Evolutionary conservation across 495 filamentous ascomycete species (phyloP), one percentile per base, ranked within the genome.

Genomic region (Evansstolkia leycettana): DNA sequence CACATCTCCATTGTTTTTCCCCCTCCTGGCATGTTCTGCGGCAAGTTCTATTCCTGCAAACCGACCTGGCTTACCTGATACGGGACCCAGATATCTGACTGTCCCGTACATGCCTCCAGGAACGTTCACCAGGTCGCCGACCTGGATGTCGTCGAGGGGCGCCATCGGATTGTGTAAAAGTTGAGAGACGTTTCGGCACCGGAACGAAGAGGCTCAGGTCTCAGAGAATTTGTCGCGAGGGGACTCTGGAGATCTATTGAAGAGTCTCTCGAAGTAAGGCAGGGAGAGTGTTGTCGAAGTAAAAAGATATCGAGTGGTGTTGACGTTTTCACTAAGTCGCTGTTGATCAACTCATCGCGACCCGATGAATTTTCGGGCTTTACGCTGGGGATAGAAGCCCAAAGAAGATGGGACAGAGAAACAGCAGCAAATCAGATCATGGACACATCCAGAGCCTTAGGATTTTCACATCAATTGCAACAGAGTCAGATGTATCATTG

Each of bases 11-110:
- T 70, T 89, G 51, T 99, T 99, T 65, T 99, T 98, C 20, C 90
- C 90, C 49, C 83, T 73, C 23, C 67, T 55, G 29, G 89, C 79
- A 53, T 75, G 86, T 42, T 92, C 84, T 34, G 72, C 62, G 44
- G 81, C 78, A 41, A 99, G 64, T 55, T 99, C 92, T 29, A 99
- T 84, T n/a, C 90, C 90, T 17, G 82, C 87, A 65, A 96, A 99
- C 9, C 73, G 70, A 26, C 90, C 90, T 33, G 82, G 84, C 65
- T 94, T 94, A 37, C 88, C 89, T 32, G 76, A 73, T 20, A 99
- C 88, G 25, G 63, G 62, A 3, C 90, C 90, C 40, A 99, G 65
- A 52, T 89, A 99, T 55, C 82, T 86, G 37, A 99, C 74, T 16
- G 75, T 82, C 16, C 90, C 90, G 44, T 80, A 64, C 89, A 99